phyloP scores from a whole-genome alignment of 1,284 basidiomycete species.

The Violaceomyces palustris region DNA sequence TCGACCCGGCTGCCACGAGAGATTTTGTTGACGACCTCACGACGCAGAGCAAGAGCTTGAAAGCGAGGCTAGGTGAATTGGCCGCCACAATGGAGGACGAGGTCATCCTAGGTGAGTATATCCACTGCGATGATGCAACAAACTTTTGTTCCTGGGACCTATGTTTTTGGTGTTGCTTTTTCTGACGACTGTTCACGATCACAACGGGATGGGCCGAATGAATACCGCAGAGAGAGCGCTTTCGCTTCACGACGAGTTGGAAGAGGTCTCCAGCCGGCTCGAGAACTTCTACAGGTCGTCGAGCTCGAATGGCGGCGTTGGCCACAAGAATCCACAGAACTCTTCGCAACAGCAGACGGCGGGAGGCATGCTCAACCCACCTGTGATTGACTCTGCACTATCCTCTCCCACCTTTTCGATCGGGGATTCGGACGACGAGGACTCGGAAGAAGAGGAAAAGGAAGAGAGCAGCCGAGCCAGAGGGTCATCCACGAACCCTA shows the following conservation, averaged over 20 bases:
- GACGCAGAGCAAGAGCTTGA: slow-evolving; percentile 21
- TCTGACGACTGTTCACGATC: neutral
- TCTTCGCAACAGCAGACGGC: too few species aligned
- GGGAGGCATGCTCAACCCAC: neutral
- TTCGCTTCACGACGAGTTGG: slow-evolving; percentile 35
- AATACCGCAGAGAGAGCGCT: slow-evolving; percentile 8
- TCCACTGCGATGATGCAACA: too few species aligned
- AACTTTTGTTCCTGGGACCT: too few species aligned
- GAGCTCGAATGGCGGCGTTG: neutral
- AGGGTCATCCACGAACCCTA: too few species aligned
- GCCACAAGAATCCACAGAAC: neutral
- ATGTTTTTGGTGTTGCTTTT: too few species aligned
- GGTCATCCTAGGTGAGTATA: slow-evolving; percentile 2
- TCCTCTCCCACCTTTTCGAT: slow-evolving; percentile 40
- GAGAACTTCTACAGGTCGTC: slow-evolving; percentile 17
- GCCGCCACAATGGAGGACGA: slow-evolving; percentile 17
- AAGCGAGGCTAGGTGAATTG: slow-evolving; percentile 10
- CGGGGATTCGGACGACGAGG: slow-evolving; percentile 36
- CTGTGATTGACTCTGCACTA: slow-evolving; percentile 10
- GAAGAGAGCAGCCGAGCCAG: too few species aligned
- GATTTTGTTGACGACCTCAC: slow-evolving; percentile 36
- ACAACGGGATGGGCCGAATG: slow-evolving; percentile 8
- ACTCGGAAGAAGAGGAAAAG: too few species aligned
- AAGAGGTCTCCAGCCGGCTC: slow-evolving; percentile 18
- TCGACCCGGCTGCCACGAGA: slow-evolving; percentile 4